These are phyloP conservation scores for Spizellomyces sp. DNA, from an alignment of 192 early-diverging fungal species.

Conservation along the genomic window DNA sequence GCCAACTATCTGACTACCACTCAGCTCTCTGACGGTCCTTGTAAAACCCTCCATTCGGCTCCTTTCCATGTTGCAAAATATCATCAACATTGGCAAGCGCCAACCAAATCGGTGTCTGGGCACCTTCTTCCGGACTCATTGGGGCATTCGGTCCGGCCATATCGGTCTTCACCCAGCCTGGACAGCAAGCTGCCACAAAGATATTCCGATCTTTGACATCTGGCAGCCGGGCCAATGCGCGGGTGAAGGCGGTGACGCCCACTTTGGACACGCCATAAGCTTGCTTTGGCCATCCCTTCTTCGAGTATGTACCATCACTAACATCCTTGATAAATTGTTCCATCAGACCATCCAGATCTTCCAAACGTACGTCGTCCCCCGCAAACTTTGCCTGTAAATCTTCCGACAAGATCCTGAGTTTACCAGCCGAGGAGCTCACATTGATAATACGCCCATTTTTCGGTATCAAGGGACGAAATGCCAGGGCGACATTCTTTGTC, in stretches of 20 bases:
- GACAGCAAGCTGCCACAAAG: conserved; percentile 23
- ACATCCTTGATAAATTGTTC: conserved; percentile 18
- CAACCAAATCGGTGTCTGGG: conserved; percentile 17
- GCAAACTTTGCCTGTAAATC: conserved; percentile 19
- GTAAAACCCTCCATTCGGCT: conserved; percentile 14
- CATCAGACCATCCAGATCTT: conserved; percentile 12
- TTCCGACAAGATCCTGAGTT: background rate
- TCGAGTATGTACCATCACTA: conserved; percentile 19
- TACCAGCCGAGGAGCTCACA: conserved; percentile 17
- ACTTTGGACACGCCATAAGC: conserved; percentile 23
- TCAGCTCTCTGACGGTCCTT: conserved; percentile 4
- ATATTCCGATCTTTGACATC: conserved; percentile 6
- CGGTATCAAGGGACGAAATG: conserved; percentile 13
- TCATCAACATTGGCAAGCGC: background rate
- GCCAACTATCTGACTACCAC: conserved; percentile 7
- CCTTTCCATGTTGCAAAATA: background rate
- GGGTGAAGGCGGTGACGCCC: conserved; percentile 12
- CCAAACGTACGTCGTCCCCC: background rate
- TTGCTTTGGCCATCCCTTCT: conserved; percentile 24
- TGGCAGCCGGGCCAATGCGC: conserved; percentile 7
- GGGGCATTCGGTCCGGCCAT: conserved; percentile 16
- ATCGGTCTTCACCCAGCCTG: conserved; percentile 22
- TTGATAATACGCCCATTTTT: conserved; percentile 14
- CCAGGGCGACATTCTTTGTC: background rate
- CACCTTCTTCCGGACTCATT: conserved; percentile 4